A percentile compares a stretch with the other conserved stretches of the same genome.
Conservation (phyloP, 306 rosid species). For the Fagus crenata region DNA sequence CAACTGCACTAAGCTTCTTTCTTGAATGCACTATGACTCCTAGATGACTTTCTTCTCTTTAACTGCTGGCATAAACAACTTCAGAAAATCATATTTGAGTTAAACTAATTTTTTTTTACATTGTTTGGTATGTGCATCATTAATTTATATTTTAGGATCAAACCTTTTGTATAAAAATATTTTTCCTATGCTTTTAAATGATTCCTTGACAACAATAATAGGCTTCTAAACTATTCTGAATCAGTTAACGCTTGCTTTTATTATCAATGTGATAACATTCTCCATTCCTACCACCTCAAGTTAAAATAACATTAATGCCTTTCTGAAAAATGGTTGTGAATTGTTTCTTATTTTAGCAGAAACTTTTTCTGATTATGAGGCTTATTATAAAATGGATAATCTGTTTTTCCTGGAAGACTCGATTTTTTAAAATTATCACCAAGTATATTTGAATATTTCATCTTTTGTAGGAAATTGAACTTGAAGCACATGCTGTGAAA, state of each 20-base stretch:
- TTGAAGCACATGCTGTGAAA: conserved; percentile 96
- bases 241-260: too few species aligned
- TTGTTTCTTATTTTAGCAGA: background rate
- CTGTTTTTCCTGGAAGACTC: background rate
- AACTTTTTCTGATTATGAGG: background rate
- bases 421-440: background rate
- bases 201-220: background rate
- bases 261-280: too few species aligned
- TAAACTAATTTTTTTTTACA: background rate
- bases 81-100: too few species aligned
- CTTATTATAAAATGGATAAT: background rate
- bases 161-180: too few species aligned
- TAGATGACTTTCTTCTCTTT: background rate
- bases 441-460: conserved; percentile 3
- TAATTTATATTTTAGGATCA: too few species aligned
- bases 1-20: background rate
- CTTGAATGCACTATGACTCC: conserved; percentile 2
- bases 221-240: too few species aligned
- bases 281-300: too few species aligned
- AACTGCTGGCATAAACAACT: background rate
- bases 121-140: background rate
- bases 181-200: background rate
- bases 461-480: conserved; percentile 78
- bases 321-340: background rate
- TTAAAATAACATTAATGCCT: too few species aligned